Evolutionary conservation across 805 yeast genomes (phyloP), one percentile per base, ranked within the genome.

Genomic region (Hanseniaspora pseudoguilliermondii): DNA sequence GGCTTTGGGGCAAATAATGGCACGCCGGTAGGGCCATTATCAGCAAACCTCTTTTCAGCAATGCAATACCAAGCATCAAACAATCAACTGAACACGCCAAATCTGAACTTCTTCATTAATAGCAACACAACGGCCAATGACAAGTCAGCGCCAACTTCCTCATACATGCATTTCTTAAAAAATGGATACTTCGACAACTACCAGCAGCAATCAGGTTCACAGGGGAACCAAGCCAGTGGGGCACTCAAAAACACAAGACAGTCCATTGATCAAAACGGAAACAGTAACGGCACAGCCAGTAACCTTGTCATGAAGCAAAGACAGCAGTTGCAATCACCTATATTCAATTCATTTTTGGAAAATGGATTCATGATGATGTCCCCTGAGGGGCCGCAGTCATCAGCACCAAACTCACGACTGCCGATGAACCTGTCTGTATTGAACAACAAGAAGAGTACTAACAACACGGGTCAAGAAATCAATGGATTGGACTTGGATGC

Each of bases 331-430:
- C 55, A 52, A n/a, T 52, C 55, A 13, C 55, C 55, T 8, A 44
- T 29, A 7, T 52, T 52, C 23, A 52, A 39, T 13, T 27, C 49
- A 15, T 52, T 52, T 27, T 36, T 52, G 25, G 55, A 52, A 29
- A 52, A 38, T 20, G 55, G 55, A 20, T 44, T 52, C 40, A 46
- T 46, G 42, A 50, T 50, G 34, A 44, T 52, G 43, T 52, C 55
- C 9, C 55, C 55, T 9, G 55, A 44, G 15, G 55, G 49, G 11
- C 21, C 48, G 15, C 34, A 44, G 11, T 29, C 47, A 27, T n/a
- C 36, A 16, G 36, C 29, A 13, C 35, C 27, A 8, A 34, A 29
- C 27, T 29, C 44, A 13, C 18, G 44, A 23, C 25, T 20, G 4
- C 44, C 44, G 10, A 13, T 41, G 44, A 41, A 41, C n/a, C 29